A percentile compares a stretch with the other conserved stretches of the same genome.
These are phyloP conservation scores for Geum urbanum DNA, from an alignment of 306 rosid species.

Conservation along the genomic window DNA sequence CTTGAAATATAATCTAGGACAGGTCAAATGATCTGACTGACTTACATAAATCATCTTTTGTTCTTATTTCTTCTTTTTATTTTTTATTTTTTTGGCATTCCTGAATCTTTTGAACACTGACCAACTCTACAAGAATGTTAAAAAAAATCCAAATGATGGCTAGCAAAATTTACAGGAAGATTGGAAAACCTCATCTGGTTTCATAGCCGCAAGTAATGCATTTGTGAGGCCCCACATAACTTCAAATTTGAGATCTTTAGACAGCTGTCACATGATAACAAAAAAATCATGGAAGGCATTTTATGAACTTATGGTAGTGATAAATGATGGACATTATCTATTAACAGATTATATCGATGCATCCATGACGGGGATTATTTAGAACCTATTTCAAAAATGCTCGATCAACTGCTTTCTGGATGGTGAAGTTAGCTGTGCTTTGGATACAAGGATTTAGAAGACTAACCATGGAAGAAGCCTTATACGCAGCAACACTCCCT, in stretches of 20 bases:
- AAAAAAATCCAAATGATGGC: neutral
- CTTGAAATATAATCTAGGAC: neutral
- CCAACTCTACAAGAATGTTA: neutral
- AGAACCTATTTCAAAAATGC: neutral
- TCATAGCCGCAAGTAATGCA: conserved; percentile 81
- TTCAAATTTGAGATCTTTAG: conserved; percentile 67
- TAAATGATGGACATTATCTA: neutral
- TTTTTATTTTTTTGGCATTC: neutral
- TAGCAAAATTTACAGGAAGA: conserved; percentile 16
- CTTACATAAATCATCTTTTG: no score
- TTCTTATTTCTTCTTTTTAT: no score
- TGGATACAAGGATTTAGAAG: conserved; percentile 11
- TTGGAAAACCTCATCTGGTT: conserved; percentile 78
- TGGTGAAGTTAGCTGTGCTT: neutral
- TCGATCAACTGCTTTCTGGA: neutral
- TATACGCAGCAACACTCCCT: conserved; percentile 78
- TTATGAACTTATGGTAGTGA: neutral
- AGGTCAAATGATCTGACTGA: neutral
- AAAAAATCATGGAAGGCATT: conserved; percentile 10
- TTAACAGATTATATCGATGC: neutral
- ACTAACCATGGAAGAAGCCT: conserved; percentile 64
- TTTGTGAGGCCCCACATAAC: conserved; percentile 77
- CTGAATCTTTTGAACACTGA: neutral
- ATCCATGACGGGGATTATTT: neutral
- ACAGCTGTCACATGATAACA: conserved; percentile 49